These are phyloP conservation scores for Primulina tabacum DNA, from an alignment of 257 asterid genomes.

Conservation along the genomic window DNA sequence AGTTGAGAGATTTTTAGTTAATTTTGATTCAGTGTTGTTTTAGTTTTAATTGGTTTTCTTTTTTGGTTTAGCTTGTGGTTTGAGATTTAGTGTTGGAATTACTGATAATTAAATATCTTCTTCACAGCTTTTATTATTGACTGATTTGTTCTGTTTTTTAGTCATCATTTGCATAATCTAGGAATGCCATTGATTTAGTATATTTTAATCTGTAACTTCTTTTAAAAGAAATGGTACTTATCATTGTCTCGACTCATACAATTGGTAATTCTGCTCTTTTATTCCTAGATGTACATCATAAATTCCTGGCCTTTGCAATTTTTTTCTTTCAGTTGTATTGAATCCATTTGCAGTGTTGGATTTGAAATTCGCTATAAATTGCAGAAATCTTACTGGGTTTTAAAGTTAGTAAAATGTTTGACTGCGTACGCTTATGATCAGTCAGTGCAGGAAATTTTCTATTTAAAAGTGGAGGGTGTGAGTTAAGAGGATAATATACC, in stretches of 20 bases:
- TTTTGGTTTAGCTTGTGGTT: slow-evolving; percentile 14
- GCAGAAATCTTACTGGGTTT: too few species aligned
- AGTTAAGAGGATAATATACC: slow-evolving; percentile 5
- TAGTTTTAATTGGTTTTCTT: slow-evolving; percentile 21
- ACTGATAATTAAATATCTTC: slow-evolving; percentile 2
- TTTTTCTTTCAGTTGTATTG: not conserved
- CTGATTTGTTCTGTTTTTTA: slow-evolving; percentile 15
- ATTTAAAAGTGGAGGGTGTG: slow-evolving; percentile 12
- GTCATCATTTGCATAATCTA: slow-evolving; percentile 8
- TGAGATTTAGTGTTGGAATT: slow-evolving; percentile 7
- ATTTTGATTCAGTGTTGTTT: slow-evolving; percentile 9
- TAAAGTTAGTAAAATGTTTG: not conserved
- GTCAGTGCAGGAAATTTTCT: slow-evolving; percentile 31
- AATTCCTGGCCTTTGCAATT: not conserved
- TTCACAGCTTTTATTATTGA: slow-evolving; percentile 5
- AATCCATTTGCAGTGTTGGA: too few species aligned
- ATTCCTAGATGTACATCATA: slow-evolving; percentile 8
- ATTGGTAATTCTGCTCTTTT: slow-evolving; percentile 5
- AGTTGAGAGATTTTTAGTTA: slow-evolving; percentile 9
- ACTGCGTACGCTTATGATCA: not conserved
- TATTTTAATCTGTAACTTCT: slow-evolving; percentile 7
- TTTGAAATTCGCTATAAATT: too few species aligned
- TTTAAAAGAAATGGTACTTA: not conserved
- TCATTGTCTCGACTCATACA: slow-evolving; percentile 21
- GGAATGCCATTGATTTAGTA: not conserved